Evolutionary conservation across 1,139 yeast species (phyloP).

Genomic region (Blastobotrys illinoisensis): DNA sequence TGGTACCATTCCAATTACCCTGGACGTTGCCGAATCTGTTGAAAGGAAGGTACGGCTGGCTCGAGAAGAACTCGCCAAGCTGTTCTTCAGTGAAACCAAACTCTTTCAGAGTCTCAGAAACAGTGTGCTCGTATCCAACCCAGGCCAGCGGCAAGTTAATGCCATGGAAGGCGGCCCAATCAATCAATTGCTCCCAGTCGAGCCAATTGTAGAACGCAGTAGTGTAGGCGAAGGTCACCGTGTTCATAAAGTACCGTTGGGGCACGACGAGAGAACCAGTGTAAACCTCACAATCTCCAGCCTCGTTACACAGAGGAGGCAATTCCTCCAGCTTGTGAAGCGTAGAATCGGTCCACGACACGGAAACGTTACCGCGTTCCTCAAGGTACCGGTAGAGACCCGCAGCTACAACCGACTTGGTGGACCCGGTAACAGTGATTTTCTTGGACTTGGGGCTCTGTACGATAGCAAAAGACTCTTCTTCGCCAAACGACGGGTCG

Average conservation of each 20-base stretch:
- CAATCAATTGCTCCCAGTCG: constrained; percentile 16
- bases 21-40: constrained; percentile 18
- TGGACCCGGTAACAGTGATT: constrained; percentile 10
- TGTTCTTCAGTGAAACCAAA: constrained; percentile 13
- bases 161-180: constrained; percentile 16
- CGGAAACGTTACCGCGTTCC: constrained; percentile 16
- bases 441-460: neutral
- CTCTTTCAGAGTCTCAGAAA: constrained; percentile 12
- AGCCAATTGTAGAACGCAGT: constrained; percentile 15
- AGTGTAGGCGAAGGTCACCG: constrained; percentile 17
- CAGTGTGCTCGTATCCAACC: constrained; percentile 16
- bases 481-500: neutral
- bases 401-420: constrained; percentile 11
- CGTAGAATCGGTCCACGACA: constrained; percentile 14
- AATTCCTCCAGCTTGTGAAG: constrained; percentile 6
- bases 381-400: constrained; percentile 15
- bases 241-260: constrained; percentile 14
- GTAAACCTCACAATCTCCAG: neutral
- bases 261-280: constrained; percentile 9
- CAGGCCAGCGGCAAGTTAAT: constrained; percentile 17
- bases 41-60: constrained; percentile 16
- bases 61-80: constrained; percentile 13
- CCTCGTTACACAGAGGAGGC: constrained; percentile 10
- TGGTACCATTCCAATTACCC: constrained; percentile 15
- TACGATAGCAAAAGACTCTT: neutral